Evolutionary conservation across 2,329 filamentous ascomycete species (phyloP).

Genomic region (Proliferodiscus dingleyae): DNA sequence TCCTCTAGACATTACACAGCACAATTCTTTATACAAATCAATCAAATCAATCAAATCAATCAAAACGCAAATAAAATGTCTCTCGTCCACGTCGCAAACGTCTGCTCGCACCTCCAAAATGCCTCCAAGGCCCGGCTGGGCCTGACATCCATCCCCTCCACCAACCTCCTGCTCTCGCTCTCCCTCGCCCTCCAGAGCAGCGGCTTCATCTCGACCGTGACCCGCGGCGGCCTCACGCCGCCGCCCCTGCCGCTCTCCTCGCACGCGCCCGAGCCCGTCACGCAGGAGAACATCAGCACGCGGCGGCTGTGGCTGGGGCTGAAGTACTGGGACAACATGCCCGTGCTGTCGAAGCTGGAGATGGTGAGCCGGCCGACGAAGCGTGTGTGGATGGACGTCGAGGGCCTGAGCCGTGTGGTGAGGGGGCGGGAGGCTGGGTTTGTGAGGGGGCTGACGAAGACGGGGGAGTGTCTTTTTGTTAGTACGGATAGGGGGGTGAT

Average conservation of each 20-base stretch:
- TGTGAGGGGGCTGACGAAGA: conserved; percentile 58
- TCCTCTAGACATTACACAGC: no score
- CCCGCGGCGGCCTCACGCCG: conserved; percentile 56
- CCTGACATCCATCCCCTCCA: conserved; percentile 63
- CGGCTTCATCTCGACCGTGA: conserved; percentile 64
- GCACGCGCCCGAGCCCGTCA: conserved; percentile 46
- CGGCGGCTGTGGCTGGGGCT: conserved; percentile 65
- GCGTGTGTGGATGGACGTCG: conserved; percentile 56
- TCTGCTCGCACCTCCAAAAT: conserved; percentile 72
- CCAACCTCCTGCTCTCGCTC: conserved; percentile 60
- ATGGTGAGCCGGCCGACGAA: conserved; percentile 65
- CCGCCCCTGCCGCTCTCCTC: conserved; percentile 44
- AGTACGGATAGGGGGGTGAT: conserved; percentile 63
- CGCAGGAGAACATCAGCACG: conserved; percentile 54
- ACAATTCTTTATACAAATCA: no score
- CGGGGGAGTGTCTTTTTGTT: conserved; percentile 66
- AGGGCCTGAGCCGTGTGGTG: conserved; percentile 52
- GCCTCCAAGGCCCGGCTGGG: conserved; percentile 64
- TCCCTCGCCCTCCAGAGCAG: conserved; percentile 61
- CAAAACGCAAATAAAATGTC: no score
- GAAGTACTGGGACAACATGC: conserved; percentile 70
- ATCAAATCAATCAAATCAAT: no score
- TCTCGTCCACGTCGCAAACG: conserved; percentile 63
- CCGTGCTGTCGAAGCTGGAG: conserved; percentile 59
- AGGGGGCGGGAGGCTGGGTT: conserved; percentile 53